A percentile compares a stretch with the other conserved stretches of the same genome.
Conservation (phyloP, 1,284 basidiomycete genomes). For the Ceratobasidium papillatum region DNA sequence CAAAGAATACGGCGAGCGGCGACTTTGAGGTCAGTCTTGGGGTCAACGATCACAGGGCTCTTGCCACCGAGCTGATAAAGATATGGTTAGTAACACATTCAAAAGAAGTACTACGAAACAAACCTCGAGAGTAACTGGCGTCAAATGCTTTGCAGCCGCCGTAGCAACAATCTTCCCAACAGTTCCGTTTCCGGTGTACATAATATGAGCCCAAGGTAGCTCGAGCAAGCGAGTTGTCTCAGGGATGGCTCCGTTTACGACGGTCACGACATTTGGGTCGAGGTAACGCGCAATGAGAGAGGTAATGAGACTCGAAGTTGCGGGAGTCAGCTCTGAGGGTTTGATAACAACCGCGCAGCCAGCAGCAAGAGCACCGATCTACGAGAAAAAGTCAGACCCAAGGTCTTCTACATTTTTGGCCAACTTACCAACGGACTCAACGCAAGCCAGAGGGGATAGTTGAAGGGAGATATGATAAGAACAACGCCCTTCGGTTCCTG, state of each 20-base stretch:
- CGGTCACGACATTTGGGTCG: slow-evolving; percentile 72
- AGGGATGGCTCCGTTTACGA: slow-evolving; percentile 80
- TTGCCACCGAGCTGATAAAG: slow-evolving; percentile 73
- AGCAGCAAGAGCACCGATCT: slow-evolving; percentile 82
- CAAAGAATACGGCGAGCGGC: slow-evolving; percentile 75
- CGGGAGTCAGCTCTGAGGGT: slow-evolving; percentile 81
- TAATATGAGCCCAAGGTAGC: slow-evolving; percentile 82
- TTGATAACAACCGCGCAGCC: slow-evolving; percentile 81
- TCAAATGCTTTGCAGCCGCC: slow-evolving; percentile 87
- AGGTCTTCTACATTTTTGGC: slow-evolving; percentile 36
- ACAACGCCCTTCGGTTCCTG: slow-evolving; percentile 76
- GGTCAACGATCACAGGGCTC: slow-evolving; percentile 83
- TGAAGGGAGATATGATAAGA: slow-evolving; percentile 69
- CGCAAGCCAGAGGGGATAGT: slow-evolving; percentile 62
- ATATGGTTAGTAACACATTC: neutral
- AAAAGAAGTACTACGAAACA: neutral
- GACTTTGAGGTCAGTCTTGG: slow-evolving; percentile 65
- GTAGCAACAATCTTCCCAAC: slow-evolving; percentile 81
- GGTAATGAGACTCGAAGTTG: slow-evolving; percentile 70
- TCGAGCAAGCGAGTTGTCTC: slow-evolving; percentile 82
- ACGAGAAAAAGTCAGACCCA: slow-evolving; percentile 43
- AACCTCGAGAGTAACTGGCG: slow-evolving; percentile 83
- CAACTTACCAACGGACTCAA: slow-evolving; percentile 63
- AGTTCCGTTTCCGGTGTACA: slow-evolving; percentile 73
- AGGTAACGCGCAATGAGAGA: slow-evolving; percentile 84